These are phyloP conservation scores for Colletotrichum incanum DNA, from an alignment of 2,329 filamentous ascomycete genomes.

Conservation along the genomic window DNA sequence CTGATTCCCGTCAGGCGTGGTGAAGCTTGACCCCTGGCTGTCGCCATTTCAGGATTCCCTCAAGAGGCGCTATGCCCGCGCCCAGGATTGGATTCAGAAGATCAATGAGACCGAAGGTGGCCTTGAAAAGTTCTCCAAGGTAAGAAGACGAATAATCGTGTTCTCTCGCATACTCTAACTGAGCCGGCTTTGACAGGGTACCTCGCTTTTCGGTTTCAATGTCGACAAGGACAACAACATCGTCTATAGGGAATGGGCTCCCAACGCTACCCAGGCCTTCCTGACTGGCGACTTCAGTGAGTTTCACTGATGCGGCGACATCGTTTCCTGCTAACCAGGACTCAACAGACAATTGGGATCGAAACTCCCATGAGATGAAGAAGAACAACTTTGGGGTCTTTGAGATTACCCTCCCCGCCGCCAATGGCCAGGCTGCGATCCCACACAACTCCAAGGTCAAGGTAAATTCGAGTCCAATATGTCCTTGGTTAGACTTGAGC, in stretches of 20 bases:
- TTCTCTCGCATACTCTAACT: constrained; percentile 5
- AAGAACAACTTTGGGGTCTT: constrained; percentile 90
- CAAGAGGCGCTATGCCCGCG: constrained; percentile 81
- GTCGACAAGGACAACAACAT: constrained; percentile 88
- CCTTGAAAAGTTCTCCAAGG: constrained; percentile 90
- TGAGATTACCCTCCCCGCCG: constrained; percentile 83
- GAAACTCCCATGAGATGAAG: constrained; percentile 87
- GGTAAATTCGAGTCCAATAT: constrained; percentile 64
- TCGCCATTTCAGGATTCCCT: constrained; percentile 86
- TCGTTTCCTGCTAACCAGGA: not conserved
- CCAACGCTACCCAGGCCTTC: constrained; percentile 87
- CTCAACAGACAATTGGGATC: constrained; percentile 84
- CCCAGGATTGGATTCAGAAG: constrained; percentile 88
- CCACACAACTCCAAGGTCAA: constrained; percentile 97
- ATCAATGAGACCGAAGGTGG: constrained; percentile 90
- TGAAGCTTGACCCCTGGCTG: constrained; percentile 91
- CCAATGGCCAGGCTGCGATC: constrained; percentile 83
- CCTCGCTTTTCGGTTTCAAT: constrained; percentile 89
- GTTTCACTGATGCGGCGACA: constrained; percentile 48
- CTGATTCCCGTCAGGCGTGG: constrained; percentile 74
- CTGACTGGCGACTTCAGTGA: constrained; percentile 95
- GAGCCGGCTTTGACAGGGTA: constrained; percentile 72
- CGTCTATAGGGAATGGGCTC: constrained; percentile 95
- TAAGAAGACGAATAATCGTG: constrained; percentile 54
- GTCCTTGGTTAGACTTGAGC: not conserved